These are phyloP conservation scores for Oryza australiensis DNA, from an alignment of 176 grass and related monocot species.

Conservation along the genomic window DNA sequence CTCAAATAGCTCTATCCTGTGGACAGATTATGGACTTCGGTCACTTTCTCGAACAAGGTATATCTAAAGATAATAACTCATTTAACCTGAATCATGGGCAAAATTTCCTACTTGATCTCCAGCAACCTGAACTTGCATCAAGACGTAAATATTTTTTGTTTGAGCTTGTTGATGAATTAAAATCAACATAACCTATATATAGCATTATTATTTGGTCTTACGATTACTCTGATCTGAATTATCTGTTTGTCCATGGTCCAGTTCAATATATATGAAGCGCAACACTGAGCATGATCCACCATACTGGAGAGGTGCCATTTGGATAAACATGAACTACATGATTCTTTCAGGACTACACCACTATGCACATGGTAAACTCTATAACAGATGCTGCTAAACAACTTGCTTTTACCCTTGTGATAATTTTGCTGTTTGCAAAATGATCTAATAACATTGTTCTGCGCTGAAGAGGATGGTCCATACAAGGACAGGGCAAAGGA, in stretches of 20 bases:
- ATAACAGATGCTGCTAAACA: neutral
- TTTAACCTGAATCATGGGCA: neutral
- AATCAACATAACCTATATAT: neutral
- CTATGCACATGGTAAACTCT: slow-evolving; percentile 66
- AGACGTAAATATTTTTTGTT: neutral
- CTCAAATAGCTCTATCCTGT: slow-evolving; percentile 80
- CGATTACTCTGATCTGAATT: slow-evolving; percentile 11
- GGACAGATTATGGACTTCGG: slow-evolving; percentile 91
- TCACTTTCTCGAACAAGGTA: slow-evolving; percentile 94
- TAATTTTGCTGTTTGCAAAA: neutral
- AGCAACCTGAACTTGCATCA: neutral
- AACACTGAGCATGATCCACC: slow-evolving; percentile 91
- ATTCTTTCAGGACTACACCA: slow-evolving; percentile 88
- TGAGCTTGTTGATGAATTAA: neutral
- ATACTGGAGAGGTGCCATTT: slow-evolving; percentile 98
- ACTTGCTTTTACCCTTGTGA: neutral
- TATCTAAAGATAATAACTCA: slow-evolving; percentile 7
- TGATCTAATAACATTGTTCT: slow-evolving; percentile 19
- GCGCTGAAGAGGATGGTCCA: slow-evolving; percentile 67
- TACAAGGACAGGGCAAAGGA: slow-evolving; percentile 58
- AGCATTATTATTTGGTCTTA: neutral
- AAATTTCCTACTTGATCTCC: neutral
- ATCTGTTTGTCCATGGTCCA: slow-evolving; percentile 40
- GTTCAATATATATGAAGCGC: slow-evolving; percentile 91
- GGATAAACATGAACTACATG: slow-evolving; percentile 99